Conservation (phyloP, 805 yeast species). For the Saccharomycodes ludwigii region DNA sequence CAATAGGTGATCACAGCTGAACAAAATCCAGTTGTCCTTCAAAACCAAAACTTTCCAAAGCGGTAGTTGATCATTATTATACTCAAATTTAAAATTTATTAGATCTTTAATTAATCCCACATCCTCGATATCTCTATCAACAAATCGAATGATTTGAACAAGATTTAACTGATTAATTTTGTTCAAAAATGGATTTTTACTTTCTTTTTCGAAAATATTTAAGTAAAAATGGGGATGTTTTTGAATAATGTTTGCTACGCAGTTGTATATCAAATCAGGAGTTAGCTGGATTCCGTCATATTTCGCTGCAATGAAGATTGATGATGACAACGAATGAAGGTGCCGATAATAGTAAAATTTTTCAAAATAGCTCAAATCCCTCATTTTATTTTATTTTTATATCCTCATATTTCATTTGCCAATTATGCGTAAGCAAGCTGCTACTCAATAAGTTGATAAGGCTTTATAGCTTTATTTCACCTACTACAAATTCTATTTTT, state of each 20-base stretch:
- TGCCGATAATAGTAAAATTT: too few relatives aligned
- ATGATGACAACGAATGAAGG: not conserved
- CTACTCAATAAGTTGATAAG: too few relatives aligned
- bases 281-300: too few relatives aligned
- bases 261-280: not conserved
- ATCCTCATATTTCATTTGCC: too few relatives aligned
- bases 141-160: not conserved
- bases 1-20: conserved; percentile 3
- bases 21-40: conserved; percentile 3
- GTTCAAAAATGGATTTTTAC: not conserved
- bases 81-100: not conserved
- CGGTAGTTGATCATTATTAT: not conserved
- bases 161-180: not conserved
- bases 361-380: too few relatives aligned
- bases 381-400: too few relatives aligned
- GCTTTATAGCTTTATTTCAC: too few relatives aligned
- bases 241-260: not conserved
- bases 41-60: conserved; percentile 3
- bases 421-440: too few relatives aligned
- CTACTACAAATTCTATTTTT: too few relatives aligned
- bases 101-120: not conserved
- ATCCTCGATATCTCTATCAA: not conserved
- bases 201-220: not conserved
- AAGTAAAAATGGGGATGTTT: not conserved
- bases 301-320: too few relatives aligned